Evolutionary conservation across 2,329 filamentous ascomycete species (phyloP).

Genomic region (Grosmannia huntii): DNA sequence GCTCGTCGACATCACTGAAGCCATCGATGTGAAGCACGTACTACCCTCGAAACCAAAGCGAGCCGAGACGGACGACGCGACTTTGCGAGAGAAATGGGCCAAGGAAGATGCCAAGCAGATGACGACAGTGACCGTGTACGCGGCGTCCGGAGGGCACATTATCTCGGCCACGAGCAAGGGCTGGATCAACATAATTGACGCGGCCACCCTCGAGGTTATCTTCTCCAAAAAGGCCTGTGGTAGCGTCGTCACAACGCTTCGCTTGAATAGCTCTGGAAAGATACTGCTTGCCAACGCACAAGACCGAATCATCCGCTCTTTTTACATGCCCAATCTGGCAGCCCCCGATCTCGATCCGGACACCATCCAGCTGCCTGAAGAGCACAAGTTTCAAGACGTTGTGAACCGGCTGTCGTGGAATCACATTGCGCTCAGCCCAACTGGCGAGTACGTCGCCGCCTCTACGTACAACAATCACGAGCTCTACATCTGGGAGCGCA

Average conservation of each 20-base stretch:
- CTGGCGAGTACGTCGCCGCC: constrained; percentile 89
- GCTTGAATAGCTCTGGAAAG: constrained; percentile 71
- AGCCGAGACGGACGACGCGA: constrained; percentile 56
- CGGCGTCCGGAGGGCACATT: constrained; percentile 72
- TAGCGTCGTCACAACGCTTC: constrained; percentile 77
- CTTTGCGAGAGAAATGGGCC: constrained; percentile 66
- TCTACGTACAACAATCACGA: constrained; percentile 98
- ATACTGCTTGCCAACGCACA: constrained; percentile 87
- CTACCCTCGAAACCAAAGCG: constrained; percentile 75
- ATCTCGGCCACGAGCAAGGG: constrained; percentile 90
- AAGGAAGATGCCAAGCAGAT: constrained; percentile 91
- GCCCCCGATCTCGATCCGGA: constrained; percentile 62
- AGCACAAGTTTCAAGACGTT: constrained; percentile 97
- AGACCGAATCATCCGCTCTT: constrained; percentile 87
- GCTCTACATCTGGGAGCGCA: constrained; percentile 95
- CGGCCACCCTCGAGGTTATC: constrained; percentile 65
- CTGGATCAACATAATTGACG: constrained; percentile 90
- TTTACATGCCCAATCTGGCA: constrained; percentile 70
- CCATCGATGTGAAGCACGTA: constrained; percentile 59
- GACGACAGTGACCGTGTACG: constrained; percentile 87
- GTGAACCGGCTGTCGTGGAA: constrained; percentile 96
- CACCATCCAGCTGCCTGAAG: constrained; percentile 77
- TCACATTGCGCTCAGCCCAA: constrained; percentile 87
- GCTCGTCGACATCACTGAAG: constrained; percentile 65
- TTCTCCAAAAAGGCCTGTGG: constrained; percentile 81